A percentile compares a stretch with the other conserved stretches of the same genome.
Evolutionary conservation across 2,329 filamentous ascomycete species (phyloP).

Genomic region (Paracoccidioides lutzii): DNA sequence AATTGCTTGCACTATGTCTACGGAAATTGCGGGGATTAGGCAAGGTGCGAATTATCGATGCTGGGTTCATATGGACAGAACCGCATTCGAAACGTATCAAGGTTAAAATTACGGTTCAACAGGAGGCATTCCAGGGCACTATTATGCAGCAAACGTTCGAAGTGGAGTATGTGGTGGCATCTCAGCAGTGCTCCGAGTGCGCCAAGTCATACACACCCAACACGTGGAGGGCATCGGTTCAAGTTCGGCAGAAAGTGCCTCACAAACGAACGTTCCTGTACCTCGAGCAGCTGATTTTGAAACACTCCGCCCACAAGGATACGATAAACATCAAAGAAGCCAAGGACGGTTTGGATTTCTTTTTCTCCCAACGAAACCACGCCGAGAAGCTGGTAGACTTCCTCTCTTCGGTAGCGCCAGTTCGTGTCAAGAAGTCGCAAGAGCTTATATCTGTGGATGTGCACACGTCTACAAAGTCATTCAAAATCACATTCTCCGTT

Average conservation of each 20-base stretch:
- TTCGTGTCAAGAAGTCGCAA: conserved; percentile 70
- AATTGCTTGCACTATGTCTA: conserved; percentile 82
- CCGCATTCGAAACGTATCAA: conserved; percentile 86
- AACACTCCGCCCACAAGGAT: conserved; percentile 80
- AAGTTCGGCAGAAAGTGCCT: conserved; percentile 91
- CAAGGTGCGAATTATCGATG: conserved; percentile 90
- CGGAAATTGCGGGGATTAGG: conserved; percentile 73
- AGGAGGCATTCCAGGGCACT: conserved; percentile 51
- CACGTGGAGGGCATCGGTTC: conserved; percentile 84
- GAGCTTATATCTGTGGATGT: conserved; percentile 88
- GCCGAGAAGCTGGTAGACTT: conserved; percentile 91
- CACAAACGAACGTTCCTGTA: conserved; percentile 81
- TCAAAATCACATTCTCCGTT: conserved; percentile 86
- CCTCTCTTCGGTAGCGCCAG: conserved; percentile 65
- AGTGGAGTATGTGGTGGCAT: conserved; percentile 79
- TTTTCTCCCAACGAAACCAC: conserved; percentile 77
- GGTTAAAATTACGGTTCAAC: conserved; percentile 89
- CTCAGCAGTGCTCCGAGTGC: conserved; percentile 90
- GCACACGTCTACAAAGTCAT: conserved; percentile 80
- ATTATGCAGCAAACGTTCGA: conserved; percentile 89
- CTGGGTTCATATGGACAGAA: conserved; percentile 95
- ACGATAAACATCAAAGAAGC: conserved; percentile 98
- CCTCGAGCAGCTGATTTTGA: conserved; percentile 89
- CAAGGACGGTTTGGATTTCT: conserved; percentile 93
- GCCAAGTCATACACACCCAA: conserved; percentile 93